Base-by-base conservation (phyloP, 2,329 filamentous ascomycete species). In the Ascocoryne sarcoides region DNA sequence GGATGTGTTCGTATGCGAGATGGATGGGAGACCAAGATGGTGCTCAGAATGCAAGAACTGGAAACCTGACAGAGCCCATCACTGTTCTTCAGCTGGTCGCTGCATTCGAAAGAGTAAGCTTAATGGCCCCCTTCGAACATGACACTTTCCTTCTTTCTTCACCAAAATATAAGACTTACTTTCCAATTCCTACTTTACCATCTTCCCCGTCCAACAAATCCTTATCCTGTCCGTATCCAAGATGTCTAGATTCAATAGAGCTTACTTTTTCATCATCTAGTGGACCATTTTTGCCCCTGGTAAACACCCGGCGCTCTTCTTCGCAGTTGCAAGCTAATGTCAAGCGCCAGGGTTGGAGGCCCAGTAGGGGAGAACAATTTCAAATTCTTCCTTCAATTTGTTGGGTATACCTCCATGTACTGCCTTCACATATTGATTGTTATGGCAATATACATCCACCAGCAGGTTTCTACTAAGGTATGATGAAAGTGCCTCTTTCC, bases 261-360 rank as follows among this genome's bases (percentile, higher is more conserved):
- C n/a, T n/a, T n/a, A n/a, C 23, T 26, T 26, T 26, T 12, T 12
- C 23, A 7, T 12, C 12, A 26, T 26, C 12, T 26, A 26, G 23
- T 95, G 83, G 90, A 96, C 48, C 90, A 96, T 58, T 92, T 89
- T 55, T 98, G 92, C 56, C 92, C 90, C 0, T 96, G 79, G 77
- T 39, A 29, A 18, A 34, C 29, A 8, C n/a, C n/a, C n/a, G n/a
- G n/a, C n/a, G n/a, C n/a, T n/a, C n/a, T n/a, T n/a, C n/a, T n/a
- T n/a, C n/a, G n/a, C n/a, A n/a, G n/a, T n/a, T n/a, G n/a, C n/a
- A n/a, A n/a, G n/a, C n/a, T n/a, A n/a, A n/a, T n/a, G n/a, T n/a
- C n/a, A n/a, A n/a, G n/a, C n/a, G 34, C 10, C 36, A 73, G 83
- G 84, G 89, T 94, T n/a, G 90, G 90, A 3, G 92, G 90, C 16